Percentiles rank a stretch among this genome's conserved stretches.
phyloP scores from a whole-genome alignment of 129 eudicot genomes.

The Dittrichia graveolens region DNA sequence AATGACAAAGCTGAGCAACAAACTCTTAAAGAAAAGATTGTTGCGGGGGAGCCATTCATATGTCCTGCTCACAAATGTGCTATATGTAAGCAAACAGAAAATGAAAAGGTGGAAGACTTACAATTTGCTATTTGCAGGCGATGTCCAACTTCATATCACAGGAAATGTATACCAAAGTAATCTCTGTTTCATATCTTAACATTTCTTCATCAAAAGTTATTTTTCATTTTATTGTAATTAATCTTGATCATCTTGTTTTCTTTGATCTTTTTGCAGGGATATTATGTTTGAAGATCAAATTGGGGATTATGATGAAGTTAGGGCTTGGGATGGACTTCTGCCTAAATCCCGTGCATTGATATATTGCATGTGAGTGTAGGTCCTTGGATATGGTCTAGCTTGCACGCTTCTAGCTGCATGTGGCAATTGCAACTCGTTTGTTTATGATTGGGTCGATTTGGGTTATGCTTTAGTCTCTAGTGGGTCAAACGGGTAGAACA shows the following conservation, averaged over 20 bases:
- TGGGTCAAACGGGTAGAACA: background rate
- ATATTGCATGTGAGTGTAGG: conserved; percentile 72
- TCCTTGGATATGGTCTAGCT: conserved; percentile 18
- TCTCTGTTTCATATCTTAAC: background rate
- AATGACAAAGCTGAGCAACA: conserved; percentile 42
- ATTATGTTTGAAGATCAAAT: conserved; percentile 45
- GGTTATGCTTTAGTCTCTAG: background rate
- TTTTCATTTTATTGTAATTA: background rate
- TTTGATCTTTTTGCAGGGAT: conserved; percentile 46
- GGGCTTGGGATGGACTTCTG: conserved; percentile 82
- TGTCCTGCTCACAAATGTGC: conserved; percentile 80
- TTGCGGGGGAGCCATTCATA: conserved; percentile 67
- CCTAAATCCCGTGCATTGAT: conserved; percentile 69
- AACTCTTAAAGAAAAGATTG: conserved; percentile 49
- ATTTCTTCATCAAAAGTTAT: conserved; percentile 4
- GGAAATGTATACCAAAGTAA: conserved; percentile 85
- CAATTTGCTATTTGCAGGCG: conserved; percentile 92
- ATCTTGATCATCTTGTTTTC: background rate
- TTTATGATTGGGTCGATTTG: background rate
- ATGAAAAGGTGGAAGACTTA: conserved; percentile 45
- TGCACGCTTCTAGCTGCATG: background rate
- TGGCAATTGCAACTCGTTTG: background rate
- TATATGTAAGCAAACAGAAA: conserved; percentile 67
- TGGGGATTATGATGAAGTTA: conserved; percentile 30
- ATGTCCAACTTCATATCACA: conserved; percentile 85